phyloP scores from a whole-genome alignment of 208 protist genomes.

The Trypanosoma conorhini region DNA sequence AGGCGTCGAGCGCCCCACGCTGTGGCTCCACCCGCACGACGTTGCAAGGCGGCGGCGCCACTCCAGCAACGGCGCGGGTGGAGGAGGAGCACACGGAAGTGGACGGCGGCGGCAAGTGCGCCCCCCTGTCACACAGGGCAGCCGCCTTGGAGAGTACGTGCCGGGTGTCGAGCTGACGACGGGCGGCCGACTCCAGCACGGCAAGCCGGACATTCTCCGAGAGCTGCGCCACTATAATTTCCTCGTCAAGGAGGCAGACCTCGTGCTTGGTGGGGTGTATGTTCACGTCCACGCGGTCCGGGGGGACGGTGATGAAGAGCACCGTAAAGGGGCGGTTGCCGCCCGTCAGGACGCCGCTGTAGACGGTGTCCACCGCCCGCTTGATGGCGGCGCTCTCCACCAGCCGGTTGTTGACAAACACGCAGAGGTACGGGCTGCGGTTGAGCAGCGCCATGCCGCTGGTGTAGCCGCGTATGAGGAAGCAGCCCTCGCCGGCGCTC shows the following conservation, averaged over 20 bases:
- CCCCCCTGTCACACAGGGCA: constrained; percentile 23
- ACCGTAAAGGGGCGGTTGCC: constrained; percentile 95
- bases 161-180: constrained; percentile 58
- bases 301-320: constrained; percentile 89
- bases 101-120: not conserved
- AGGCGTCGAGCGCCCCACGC: constrained; percentile 70
- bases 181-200: constrained; percentile 56
- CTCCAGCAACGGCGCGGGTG: constrained; percentile 2
- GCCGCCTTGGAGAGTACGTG: constrained; percentile 26
- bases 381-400: constrained; percentile 84
- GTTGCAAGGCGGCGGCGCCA: constrained; percentile 59
- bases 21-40: constrained; percentile 80
- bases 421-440: constrained; percentile 59
- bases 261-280: constrained; percentile 99
- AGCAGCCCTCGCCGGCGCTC: constrained; percentile 44
- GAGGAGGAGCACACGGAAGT: not conserved
- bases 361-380: constrained; percentile 88
- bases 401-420: constrained; percentile 91
- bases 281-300: constrained; percentile 98
- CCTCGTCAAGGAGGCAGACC: constrained; percentile 86
- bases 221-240: constrained; percentile 60
- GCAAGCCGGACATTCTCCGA: constrained; percentile 55
- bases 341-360: constrained; percentile 86
- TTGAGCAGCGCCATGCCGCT: constrained; percentile 66
- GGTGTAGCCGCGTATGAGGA: constrained; percentile 76